phyloP scores from a whole-genome alignment of 2,329 filamentous ascomycete species.

The Arthroderma sp. region DNA sequence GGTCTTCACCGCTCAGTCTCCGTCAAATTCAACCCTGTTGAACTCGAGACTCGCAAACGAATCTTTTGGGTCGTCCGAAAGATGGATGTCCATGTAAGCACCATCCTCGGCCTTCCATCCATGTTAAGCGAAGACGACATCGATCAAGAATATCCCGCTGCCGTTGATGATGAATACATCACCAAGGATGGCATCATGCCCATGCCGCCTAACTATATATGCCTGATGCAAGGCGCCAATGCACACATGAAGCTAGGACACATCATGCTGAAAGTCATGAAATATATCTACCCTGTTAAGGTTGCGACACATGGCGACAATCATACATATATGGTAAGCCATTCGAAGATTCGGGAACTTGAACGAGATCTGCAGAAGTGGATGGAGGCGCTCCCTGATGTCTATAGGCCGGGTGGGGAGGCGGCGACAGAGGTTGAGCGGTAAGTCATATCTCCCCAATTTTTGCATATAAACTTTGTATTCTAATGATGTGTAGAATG shows the following conservation, averaged over 20 bases:
- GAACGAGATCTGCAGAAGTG: slow-evolving; percentile 51
- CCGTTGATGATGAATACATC: slow-evolving; percentile 39
- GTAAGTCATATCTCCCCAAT: slow-evolving; percentile 41
- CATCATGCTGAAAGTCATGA: slow-evolving; percentile 50
- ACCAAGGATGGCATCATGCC: slow-evolving; percentile 36
- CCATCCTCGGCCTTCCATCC: slow-evolving; percentile 37
- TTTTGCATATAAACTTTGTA: slow-evolving; percentile 6
- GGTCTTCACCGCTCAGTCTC: slow-evolving; percentile 63
- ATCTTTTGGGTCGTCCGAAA: slow-evolving; percentile 43
- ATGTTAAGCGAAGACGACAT: slow-evolving; percentile 41
- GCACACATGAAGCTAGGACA: slow-evolving; percentile 47
- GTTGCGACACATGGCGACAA: slow-evolving; percentile 34
- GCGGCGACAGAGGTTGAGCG: slow-evolving; percentile 62
- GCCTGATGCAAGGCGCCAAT: slow-evolving; percentile 49
- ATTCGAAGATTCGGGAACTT: slow-evolving; percentile 52
- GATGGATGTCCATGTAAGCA: slow-evolving; percentile 41
- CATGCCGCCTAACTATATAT: slow-evolving; percentile 44
- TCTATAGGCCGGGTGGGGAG: slow-evolving; percentile 68
- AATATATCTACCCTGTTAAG: slow-evolving; percentile 53
- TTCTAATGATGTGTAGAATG: slow-evolving; percentile 29
- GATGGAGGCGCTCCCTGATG: slow-evolving; percentile 57
- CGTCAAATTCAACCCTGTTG: slow-evolving; percentile 57
- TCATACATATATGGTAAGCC: slow-evolving; percentile 50
- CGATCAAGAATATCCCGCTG: slow-evolving; percentile 37
- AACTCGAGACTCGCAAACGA: slow-evolving; percentile 60